Evolutionary conservation across 2,329 filamentous ascomycete genomes (phyloP), one percentile per base, ranked within the genome.

Genomic region (Cordyceps cicadae): DNA sequence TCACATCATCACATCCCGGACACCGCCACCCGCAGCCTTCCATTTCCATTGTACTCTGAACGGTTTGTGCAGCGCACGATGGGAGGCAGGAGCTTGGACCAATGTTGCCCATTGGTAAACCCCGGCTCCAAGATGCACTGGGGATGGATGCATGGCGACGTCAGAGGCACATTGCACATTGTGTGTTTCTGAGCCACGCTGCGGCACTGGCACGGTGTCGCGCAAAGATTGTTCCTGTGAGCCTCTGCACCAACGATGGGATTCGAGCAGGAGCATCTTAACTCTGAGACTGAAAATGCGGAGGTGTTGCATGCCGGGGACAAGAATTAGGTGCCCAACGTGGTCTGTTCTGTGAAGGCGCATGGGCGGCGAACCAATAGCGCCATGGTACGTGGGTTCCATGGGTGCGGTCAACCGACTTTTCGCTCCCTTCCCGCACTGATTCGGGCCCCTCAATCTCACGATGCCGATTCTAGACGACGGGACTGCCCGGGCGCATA

Each of bases 401-500:
- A 26, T 46, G 49, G 49, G 15, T 24, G 56, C 39, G 26, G 21
- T 53, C 37, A 29, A 29, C 34, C 37, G 19, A 29, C 34, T 43
- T n/a, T 50, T 48, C 50, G 21, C 19, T 29, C 32, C 12, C n/a
- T 32, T 39, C 57, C 46, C 45, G 43, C 24, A 41, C 21, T 29
- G 3, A 17, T 49, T 24, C 59, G 52, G 59, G 59, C 41, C 49
- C 41, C 52, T 26, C 55, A 61, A 61, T 61, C 59, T 61, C 59
- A 61, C 59, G 59, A 61, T 61, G 59, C 59, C 59, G 59, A 61
- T 54, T 55, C 34, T 61, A 56, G 51, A 52, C 46, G 52, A 52
- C 43, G 52, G 57, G 41, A 51, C 37, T 24, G 26, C 51, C 51
- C 50, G 58, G 58, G 58, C 49, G 26, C n/a, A 24, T 59, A 39